These are phyloP conservation scores for Phellopilus nigrolimitatus DNA, from an alignment of 1,284 basidiomycete species.

Conservation along the genomic window DNA sequence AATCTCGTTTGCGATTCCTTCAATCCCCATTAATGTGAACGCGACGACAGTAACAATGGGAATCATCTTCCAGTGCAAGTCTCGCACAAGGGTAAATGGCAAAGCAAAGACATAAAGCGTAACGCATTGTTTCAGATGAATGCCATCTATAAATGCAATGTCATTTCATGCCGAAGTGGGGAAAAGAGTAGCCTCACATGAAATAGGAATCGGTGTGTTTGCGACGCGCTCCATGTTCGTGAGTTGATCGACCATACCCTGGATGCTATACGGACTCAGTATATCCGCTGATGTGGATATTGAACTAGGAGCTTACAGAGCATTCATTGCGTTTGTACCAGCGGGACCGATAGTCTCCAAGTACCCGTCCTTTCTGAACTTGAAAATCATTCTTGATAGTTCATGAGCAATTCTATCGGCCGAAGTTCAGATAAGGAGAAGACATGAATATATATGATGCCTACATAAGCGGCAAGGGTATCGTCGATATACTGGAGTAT, in stretches of 20 bases:
- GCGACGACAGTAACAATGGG: conserved; percentile 81
- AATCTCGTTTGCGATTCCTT: conserved; percentile 89
- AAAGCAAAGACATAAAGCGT: conserved; percentile 83
- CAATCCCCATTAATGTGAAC: conserved; percentile 89
- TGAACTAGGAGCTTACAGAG: conserved; percentile 39
- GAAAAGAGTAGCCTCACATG: conserved; percentile 44
- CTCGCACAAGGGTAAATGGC: conserved; percentile 76
- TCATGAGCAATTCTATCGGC: conserved; percentile 69
- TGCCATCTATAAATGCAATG: conserved; percentile 48
- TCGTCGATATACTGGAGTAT: conserved; percentile 47
- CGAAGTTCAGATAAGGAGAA: conserved; percentile 10
- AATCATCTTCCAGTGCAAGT: conserved; percentile 76
- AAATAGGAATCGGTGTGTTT: conserved; percentile 75
- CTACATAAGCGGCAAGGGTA: conserved; percentile 73
- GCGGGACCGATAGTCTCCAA: conserved; percentile 84
- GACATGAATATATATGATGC: conserved; percentile 28
- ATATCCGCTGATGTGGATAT: neutral
- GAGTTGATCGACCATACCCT: conserved; percentile 79
- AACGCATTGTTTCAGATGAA: conserved; percentile 93
- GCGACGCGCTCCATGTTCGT: conserved; percentile 83
- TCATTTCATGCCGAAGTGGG: neutral
- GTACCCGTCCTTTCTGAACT: conserved; percentile 72
- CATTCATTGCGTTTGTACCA: conserved; percentile 71
- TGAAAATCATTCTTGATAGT: conserved; percentile 61
- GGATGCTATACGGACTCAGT: conserved; percentile 43